Base-by-base conservation (phyloP, 495 filamentous ascomycete species). In the Hypoxylon fragiforme region DNA sequence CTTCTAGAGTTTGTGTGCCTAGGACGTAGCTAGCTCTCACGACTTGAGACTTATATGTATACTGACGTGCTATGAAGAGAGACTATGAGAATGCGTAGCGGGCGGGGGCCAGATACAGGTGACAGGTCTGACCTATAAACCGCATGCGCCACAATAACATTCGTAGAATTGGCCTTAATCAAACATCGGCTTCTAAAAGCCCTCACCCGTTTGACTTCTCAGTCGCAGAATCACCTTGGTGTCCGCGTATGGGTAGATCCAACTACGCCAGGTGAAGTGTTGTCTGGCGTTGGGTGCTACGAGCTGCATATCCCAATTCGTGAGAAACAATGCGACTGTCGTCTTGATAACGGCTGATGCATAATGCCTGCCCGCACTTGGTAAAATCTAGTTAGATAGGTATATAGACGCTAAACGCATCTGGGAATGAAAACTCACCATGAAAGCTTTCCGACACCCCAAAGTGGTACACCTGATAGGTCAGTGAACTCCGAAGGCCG, bases 261-360 rank as follows among this genome's bases (percentile, higher is more conserved):
- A 48, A n/a, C 31, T 48, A n/a, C 44, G 14, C 44, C 44, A 48
- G 15, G 44, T 37, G 13, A 48, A 48, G 44, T 48, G 38, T 4
- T 32, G 44, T 19, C 7, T 19, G 5, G 44, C 44, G 4, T 13
- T 38, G 5, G 44, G 44, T n/a, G 36, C 21, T 2, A 48, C 44
- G 12, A 48, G 44, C 30, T 36, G 9, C 11, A 48, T 35, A 15
- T 48, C 44, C 3, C 14, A 48, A 22, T 26, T 48, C 11, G 32
- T 48, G 15, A 48, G 22, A 32, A 48, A 15, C 3, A 48, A 7
- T 2, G 31, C 44, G 8, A 48, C 14, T 2, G 38, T 48, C 5
- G 26, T 35, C 15, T 48, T 48, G 44, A 48, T 36, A 20, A 32
- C 44, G 2, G 44, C 44, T 1, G 44, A 48, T 7, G 44, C 44